A percentile compares a stretch with the other conserved stretches of the same genome.
Conservation (phyloP, 345 rosid species). For the Anacardium occidentale region DNA sequence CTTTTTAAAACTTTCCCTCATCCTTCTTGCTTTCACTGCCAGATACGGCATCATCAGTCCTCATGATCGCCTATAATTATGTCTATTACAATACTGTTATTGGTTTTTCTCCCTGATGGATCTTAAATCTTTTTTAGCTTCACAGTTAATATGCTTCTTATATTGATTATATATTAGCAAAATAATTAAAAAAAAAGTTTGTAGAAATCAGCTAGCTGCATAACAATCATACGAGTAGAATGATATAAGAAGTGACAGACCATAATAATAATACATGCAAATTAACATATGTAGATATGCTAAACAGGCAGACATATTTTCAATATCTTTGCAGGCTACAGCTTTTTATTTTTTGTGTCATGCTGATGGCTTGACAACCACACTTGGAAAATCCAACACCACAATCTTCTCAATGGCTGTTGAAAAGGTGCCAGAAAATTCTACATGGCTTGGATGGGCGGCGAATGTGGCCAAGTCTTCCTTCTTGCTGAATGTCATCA, state of each 20-base stretch:
- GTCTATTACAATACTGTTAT: background rate
- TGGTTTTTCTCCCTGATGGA: background rate
- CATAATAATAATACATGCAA: slow-evolving; percentile 4
- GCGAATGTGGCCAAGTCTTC: slow-evolving; percentile 67
- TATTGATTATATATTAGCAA: background rate
- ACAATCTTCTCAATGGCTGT: slow-evolving; percentile 72
- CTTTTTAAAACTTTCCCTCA: background rate
- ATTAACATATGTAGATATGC: background rate
- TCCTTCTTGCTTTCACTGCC: background rate
- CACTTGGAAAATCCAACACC: slow-evolving; percentile 65
- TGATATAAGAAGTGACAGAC: background rate
- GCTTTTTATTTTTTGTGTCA: slow-evolving; percentile 12
- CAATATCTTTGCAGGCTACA: background rate
- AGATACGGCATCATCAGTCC: background rate
- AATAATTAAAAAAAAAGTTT: no score
- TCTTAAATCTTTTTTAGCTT: background rate
- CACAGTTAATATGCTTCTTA: background rate
- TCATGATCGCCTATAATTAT: slow-evolving; percentile 15
- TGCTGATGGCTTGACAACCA: slow-evolving; percentile 36
- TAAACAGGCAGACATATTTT: slow-evolving; percentile 2
- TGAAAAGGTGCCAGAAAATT: slow-evolving; percentile 76
- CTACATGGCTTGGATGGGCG: slow-evolving; percentile 67
- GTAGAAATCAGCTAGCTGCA: background rate
- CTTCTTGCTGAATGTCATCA: slow-evolving; percentile 74
- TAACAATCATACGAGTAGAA: background rate